These are phyloP conservation scores for Colletotrichum truncatum DNA, from an alignment of 2,329 filamentous ascomycete genomes.

Conservation along the genomic window DNA sequence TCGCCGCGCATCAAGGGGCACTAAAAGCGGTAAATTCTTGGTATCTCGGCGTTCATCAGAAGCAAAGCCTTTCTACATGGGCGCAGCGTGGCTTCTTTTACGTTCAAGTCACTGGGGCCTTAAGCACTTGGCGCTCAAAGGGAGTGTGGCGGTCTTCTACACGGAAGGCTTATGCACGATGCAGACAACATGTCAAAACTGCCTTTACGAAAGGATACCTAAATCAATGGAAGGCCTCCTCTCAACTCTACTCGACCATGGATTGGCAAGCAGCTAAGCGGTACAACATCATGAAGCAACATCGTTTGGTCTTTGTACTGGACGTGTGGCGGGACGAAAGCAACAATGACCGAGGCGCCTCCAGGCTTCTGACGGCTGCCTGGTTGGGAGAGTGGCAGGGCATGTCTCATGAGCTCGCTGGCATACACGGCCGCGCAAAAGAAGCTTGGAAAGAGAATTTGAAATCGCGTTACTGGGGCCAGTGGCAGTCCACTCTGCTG, in stretches of 20 bases:
- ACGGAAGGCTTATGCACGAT: constrained; percentile 25
- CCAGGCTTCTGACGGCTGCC: constrained; percentile 18
- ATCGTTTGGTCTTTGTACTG: constrained; percentile 1
- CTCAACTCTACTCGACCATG: background rate
- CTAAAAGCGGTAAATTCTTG: constrained; percentile 6
- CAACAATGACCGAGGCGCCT: background rate
- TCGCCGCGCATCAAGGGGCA: background rate
- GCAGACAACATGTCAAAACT: constrained; percentile 24
- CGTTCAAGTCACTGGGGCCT: background rate
- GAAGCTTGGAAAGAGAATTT: constrained; percentile 11
- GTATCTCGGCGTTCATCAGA: background rate
- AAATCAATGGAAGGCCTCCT: constrained; percentile 17
- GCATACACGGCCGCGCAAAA: background rate
- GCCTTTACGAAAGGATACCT: constrained; percentile 20
- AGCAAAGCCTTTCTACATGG: constrained; percentile 5
- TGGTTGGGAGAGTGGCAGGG: constrained; percentile 30
- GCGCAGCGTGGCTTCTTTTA: constrained; percentile 16
- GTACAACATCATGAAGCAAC: background rate
- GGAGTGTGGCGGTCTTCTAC: constrained; percentile 15
- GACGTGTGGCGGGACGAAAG: constrained; percentile 20
- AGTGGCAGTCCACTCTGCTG: constrained; percentile 29
- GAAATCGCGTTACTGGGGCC: constrained; percentile 27
- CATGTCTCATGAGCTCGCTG: constrained; percentile 4
- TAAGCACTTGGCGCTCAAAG: constrained; percentile 14
- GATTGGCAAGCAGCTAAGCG: constrained; percentile 8